Conservation (phyloP, 805 yeast species). For the Cyberlindnera subsufficiens region DNA sequence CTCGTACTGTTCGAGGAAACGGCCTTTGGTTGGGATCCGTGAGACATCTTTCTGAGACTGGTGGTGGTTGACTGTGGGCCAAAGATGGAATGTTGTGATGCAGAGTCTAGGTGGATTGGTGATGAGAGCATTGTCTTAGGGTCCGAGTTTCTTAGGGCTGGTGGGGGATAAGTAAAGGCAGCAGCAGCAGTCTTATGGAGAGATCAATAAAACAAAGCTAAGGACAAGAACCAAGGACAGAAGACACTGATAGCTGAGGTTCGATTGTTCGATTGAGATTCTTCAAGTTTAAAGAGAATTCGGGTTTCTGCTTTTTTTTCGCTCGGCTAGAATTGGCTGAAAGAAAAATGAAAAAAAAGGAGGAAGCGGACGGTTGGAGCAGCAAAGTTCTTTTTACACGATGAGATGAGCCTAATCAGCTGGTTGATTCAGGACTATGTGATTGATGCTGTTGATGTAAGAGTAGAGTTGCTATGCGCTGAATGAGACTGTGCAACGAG, state of each 20-base stretch:
- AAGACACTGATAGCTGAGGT: not conserved
- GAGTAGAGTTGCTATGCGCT: too few relatives aligned
- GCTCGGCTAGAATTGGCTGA: slow-evolving; percentile 18
- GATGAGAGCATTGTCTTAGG: slow-evolving; percentile 16
- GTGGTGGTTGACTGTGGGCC: slow-evolving; percentile 10
- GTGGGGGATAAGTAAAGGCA: not conserved
- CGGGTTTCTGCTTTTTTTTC: slow-evolving; percentile 12
- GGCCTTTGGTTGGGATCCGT: slow-evolving; percentile 9
- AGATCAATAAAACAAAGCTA: not conserved
- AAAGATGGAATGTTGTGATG: slow-evolving; percentile 6
- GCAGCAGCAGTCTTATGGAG: not conserved
- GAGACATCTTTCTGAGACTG: slow-evolving; percentile 15
- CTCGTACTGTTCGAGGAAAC: slow-evolving; percentile 11
- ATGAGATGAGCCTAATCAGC: too few relatives aligned
- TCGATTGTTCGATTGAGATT: not conserved
- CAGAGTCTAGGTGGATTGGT: slow-evolving; percentile 14
- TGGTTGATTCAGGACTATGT: too few relatives aligned
- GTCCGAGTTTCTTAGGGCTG: too few relatives aligned
- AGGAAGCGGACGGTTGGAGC: too few relatives aligned
- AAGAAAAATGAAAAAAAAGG: not conserved
- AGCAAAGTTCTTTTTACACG: too few relatives aligned
- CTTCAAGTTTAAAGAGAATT: too few relatives aligned
- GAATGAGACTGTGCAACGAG: too few relatives aligned
- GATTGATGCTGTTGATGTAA: too few relatives aligned
- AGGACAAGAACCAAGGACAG: not conserved